phyloP scores from a whole-genome alignment of 257 asterid genomes.

The Gynochthodes officinalis region DNA sequence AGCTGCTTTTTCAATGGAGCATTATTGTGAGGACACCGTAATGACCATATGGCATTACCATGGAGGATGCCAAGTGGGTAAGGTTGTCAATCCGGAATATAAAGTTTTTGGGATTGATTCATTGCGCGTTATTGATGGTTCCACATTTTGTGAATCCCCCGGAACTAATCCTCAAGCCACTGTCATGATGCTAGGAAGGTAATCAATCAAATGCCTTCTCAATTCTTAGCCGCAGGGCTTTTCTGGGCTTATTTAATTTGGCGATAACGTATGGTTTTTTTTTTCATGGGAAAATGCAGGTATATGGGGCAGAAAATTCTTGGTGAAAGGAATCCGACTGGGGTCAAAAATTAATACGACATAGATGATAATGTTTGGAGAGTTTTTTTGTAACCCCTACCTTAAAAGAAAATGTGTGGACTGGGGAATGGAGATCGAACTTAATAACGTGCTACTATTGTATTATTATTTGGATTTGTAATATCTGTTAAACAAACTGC shows the following conservation, averaged over 20 bases:
- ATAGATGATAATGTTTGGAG: too few species aligned
- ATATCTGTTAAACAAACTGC: too few species aligned
- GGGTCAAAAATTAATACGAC: conserved; percentile 15
- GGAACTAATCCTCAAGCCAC: conserved; percentile 98
- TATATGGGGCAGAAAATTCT: conserved; percentile 66
- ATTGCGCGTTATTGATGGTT: conserved; percentile 72
- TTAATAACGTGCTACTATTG: not conserved
- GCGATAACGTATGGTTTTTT: not conserved
- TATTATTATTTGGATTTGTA: not conserved
- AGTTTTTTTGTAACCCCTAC: too few species aligned
- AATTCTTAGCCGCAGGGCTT: too few species aligned
- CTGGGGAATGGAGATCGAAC: not conserved
- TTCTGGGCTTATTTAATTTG: too few species aligned
- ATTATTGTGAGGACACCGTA: conserved; percentile 65
- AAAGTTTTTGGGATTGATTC: conserved; percentile 60
- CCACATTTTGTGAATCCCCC: conserved; percentile 57
- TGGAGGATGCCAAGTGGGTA: conserved; percentile 76
- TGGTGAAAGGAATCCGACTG: conserved; percentile 29
- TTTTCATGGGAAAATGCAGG: conserved; percentile 36
- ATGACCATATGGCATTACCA: conserved; percentile 88
- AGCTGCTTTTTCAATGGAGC: conserved; percentile 46
- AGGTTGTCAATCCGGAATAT: conserved; percentile 61
- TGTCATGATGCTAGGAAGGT: conserved; percentile 96
- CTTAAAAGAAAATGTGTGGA: not conserved
- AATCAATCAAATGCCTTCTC: too few species aligned